A percentile compares a stretch with the other conserved stretches of the same genome.
These are phyloP conservation scores for Cylindrotheca closterium DNA, from an alignment of 108 stramenopile species.

Conservation along the genomic window DNA sequence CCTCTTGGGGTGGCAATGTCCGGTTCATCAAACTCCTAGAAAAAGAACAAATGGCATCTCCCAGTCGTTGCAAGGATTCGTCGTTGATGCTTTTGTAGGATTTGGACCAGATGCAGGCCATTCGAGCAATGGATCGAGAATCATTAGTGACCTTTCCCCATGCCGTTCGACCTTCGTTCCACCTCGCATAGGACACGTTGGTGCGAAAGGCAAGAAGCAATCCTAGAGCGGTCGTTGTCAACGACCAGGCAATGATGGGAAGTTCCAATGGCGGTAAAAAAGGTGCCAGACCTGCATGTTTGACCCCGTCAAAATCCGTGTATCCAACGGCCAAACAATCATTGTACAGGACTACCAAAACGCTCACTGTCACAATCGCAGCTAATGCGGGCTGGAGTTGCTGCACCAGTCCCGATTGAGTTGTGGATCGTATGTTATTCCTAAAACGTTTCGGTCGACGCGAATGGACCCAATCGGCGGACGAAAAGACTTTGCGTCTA, in stretches of 20 bases:
- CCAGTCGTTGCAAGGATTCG: conserved; percentile 20
- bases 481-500: conserved; percentile 40
- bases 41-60: conserved; percentile 36
- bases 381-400: conserved; percentile 29
- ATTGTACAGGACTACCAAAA: conserved; percentile 40
- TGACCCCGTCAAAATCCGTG: conserved; percentile 1
- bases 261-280: too few relatives aligned
- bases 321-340: conserved; percentile 14
- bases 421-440: conserved; percentile 31
- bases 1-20: conserved; percentile 32
- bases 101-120: conserved; percentile 33
- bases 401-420: conserved; percentile 31
- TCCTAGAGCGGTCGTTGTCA: conserved; percentile 54
- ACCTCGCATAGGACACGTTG: conserved; percentile 57
- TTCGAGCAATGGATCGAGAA: conserved; percentile 40
- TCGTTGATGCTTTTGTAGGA: neutral
- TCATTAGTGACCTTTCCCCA: conserved; percentile 49
- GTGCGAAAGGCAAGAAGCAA: conserved; percentile 66
- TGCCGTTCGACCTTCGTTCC: conserved; percentile 48
- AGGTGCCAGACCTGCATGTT: conserved; percentile 13
- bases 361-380: conserved; percentile 22
- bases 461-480: conserved; percentile 45
- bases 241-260: too few relatives aligned
- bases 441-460: conserved; percentile 40
- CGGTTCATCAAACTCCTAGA: conserved; percentile 33